A percentile compares a stretch with the other conserved stretches of the same genome.
These are phyloP conservation scores for Vigna hirtella DNA, from an alignment of 306 rosid genomes.

Conservation along the genomic window DNA sequence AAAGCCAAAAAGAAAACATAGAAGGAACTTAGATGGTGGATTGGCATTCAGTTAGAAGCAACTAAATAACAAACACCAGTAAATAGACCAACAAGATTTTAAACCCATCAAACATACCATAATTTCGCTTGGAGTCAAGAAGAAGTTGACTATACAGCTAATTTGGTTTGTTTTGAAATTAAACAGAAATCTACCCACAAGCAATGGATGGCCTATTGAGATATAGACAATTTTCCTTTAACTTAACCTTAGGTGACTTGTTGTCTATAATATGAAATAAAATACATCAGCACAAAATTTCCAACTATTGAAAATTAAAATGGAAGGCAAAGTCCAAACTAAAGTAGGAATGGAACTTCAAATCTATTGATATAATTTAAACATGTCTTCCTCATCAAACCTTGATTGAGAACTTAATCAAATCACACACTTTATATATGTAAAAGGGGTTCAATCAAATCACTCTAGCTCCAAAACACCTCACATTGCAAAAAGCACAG, in stretches of 20 bases:
- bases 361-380: background rate
- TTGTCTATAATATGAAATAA: background rate
- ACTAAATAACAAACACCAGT: background rate
- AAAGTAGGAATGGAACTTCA: background rate
- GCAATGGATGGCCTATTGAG: background rate
- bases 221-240: background rate
- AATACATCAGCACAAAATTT: background rate
- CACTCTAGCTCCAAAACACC: background rate
- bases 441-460: background rate
- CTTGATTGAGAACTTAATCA: background rate
- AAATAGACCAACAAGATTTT: slow-evolving; percentile 16
- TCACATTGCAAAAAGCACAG: background rate
- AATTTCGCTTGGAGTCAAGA: background rate
- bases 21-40: too few species aligned
- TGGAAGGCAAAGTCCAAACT: slow-evolving; percentile 1
- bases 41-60: too few species aligned
- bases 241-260: slow-evolving; percentile 15
- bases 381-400: background rate
- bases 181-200: slow-evolving; percentile 5
- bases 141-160: background rate
- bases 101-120: slow-evolving; percentile 29
- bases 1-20: too few species aligned
- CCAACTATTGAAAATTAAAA: slow-evolving; percentile 24
- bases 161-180: slow-evolving; percentile 28
- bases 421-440: background rate